Conservation (phyloP, 805 yeast species). For the Starmerella potacharoeniae region DNA sequence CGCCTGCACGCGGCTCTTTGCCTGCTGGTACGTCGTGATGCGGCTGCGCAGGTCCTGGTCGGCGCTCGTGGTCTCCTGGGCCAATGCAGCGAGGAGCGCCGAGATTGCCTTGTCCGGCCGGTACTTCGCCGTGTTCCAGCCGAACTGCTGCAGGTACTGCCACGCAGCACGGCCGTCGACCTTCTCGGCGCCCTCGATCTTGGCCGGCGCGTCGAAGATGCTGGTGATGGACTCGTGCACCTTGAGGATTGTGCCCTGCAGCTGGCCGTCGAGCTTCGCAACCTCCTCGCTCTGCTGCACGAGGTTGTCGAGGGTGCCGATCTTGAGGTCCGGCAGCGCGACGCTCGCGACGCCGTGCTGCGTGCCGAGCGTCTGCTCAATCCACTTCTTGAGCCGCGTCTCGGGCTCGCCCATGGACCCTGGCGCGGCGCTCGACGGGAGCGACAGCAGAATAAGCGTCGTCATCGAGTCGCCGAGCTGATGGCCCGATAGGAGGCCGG, state of each 20-base stretch:
- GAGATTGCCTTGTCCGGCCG: constrained; percentile 73
- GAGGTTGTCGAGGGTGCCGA: constrained; percentile 86
- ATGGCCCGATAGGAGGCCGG: neutral
- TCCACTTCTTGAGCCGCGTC: constrained; percentile 29
- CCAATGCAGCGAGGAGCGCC: constrained; percentile 56
- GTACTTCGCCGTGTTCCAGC: constrained; percentile 82
- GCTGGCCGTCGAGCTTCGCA: constrained; percentile 67
- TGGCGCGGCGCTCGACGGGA: constrained; percentile 38
- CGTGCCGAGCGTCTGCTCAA: constrained; percentile 24
- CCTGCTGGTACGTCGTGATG: constrained; percentile 64
- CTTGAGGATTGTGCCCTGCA: constrained; percentile 57
- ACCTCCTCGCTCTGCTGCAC: constrained; percentile 88
- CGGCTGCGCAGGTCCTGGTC: constrained; percentile 76
- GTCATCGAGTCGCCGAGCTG: constrained; percentile 12
- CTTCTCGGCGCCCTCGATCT: constrained; percentile 39
- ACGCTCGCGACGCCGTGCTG: constrained; percentile 46
- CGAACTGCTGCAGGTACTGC: constrained; percentile 60
- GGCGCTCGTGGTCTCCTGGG: constrained; percentile 67
- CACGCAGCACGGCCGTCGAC: constrained; percentile 45
- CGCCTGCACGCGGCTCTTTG: constrained; percentile 71
- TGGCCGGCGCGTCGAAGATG: constrained; percentile 28
- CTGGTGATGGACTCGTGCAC: constrained; percentile 56
- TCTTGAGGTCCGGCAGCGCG: constrained; percentile 72
- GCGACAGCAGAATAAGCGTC: constrained; percentile 36
- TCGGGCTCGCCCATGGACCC: constrained; percentile 30